phyloP scores from a whole-genome alignment of 106 monocot species.

The Dendrobium nobile region DNA sequence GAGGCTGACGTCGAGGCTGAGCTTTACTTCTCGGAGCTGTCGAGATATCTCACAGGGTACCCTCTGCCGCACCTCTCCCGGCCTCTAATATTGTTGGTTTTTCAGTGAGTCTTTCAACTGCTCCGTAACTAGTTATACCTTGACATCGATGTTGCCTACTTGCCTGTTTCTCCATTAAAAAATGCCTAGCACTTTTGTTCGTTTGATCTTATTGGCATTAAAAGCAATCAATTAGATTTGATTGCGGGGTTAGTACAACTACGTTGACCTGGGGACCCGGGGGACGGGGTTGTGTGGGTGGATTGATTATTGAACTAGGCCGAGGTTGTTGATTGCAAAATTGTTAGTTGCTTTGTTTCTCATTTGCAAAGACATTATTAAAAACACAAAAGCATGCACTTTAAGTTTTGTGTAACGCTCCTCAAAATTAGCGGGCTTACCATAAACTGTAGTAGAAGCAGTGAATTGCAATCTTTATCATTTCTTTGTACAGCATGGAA shows the following conservation, averaged over 20 bases:
- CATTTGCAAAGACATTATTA: not conserved
- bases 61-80: constrained; percentile 66
- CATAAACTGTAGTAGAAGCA: too few species aligned
- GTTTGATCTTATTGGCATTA: not conserved
- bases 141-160: not conserved
- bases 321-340: not conserved
- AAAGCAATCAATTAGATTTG: not conserved
- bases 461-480: too few species aligned
- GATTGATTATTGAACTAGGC: not conserved
- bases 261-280: too few species aligned
- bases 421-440: too few species aligned
- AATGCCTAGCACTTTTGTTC: not conserved
- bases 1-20: constrained; percentile 56
- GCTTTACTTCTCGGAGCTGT: constrained; percentile 38
- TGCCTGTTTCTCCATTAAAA: not conserved
- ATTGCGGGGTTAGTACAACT: not conserved
- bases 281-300: not conserved
- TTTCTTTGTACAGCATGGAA: too few species aligned
- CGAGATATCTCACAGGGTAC: constrained; percentile 56
- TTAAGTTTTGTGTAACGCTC: too few species aligned
- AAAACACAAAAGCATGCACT: too few species aligned
- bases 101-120: constrained; percentile 11
- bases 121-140: not conserved
- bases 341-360: not conserved
- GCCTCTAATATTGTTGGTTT: constrained; percentile 35